Evolutionary conservation across 495 filamentous ascomycete species (phyloP).

Genomic region (Penicillium goetzii): DNA sequence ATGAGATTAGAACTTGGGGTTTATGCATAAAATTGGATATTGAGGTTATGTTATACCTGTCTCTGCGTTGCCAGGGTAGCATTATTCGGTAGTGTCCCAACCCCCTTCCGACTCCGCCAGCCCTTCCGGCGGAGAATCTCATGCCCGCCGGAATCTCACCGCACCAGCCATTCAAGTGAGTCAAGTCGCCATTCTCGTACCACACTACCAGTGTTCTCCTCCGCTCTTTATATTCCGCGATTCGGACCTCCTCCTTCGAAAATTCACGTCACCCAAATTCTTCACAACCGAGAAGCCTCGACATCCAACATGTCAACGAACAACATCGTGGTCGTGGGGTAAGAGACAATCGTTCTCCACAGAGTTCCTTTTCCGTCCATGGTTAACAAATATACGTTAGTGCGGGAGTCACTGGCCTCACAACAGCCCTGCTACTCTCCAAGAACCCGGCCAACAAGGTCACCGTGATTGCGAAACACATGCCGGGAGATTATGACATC

Average conservation of each 20-base stretch:
- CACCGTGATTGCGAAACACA: slow-evolving; percentile 74
- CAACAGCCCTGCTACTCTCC: slow-evolving; percentile 78
- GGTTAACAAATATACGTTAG: slow-evolving; percentile 43
- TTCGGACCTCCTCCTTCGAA: background rate
- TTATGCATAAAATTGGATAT: background rate
- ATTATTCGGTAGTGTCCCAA: background rate
- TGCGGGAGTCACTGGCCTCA: slow-evolving; percentile 86
- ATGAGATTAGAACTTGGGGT: too few species aligned
- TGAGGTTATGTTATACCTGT: background rate
- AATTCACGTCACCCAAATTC: background rate
- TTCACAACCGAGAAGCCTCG: background rate
- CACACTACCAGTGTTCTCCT: background rate
- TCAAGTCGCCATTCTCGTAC: background rate
- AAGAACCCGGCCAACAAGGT: slow-evolving; percentile 65
- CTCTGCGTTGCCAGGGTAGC: background rate
- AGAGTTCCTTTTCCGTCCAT: background rate
- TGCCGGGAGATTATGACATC: slow-evolving; percentile 65
- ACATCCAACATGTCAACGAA: slow-evolving; percentile 1
- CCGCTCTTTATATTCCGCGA: slow-evolving; percentile 3
- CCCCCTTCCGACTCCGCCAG: background rate
- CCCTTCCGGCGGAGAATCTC: slow-evolving; percentile 5
- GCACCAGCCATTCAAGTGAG: background rate
- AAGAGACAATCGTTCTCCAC: background rate
- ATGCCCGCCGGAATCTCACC: slow-evolving; percentile 4
- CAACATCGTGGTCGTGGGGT: slow-evolving; percentile 11